Evolutionary conservation across 129 eudicot species (phyloP), one percentile per base, ranked within the genome.

Genomic region (Pulicaria dysenterica): DNA sequence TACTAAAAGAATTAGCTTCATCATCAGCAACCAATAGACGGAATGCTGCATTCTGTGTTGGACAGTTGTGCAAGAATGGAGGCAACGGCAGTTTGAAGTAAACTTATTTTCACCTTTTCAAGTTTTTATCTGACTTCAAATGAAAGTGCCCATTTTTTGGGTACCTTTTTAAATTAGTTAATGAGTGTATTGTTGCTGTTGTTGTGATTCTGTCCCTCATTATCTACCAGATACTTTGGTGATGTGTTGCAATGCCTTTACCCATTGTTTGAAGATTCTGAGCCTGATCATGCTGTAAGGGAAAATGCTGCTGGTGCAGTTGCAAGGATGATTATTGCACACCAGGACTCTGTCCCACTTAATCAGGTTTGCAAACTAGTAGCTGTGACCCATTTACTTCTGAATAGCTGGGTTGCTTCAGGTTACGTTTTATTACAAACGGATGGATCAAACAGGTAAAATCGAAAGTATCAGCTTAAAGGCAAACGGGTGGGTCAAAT

Each of bases 271-370:
- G 97, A 89, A 60, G 98, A 87, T 68, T 82, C 97, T 73, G 98
- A 94, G 76, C 88, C 87, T 36, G 98, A 90, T 62, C 68, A 82
- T 86, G 93, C 97, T 8, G 97, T 86, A 53, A 90, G 83, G 73
- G 97, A 94, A 73, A 94, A 94, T 83, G 98, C 98, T 58, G 97
- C 96, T 58, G 89, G 98, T 80, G 98, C 98, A 58, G 89, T 94
- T 75, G 95, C 98, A 59, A 85, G 81, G 82, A 94, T 94, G 96
- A 94, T 94, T 17, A 88, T 85, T 86, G 83, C 88, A 19, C 89
- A 90, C 78, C 91, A 89, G n/a, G 83, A 88, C 57, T 75, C 81
- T 42, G 79, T 88, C 62, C 93, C 95, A 5, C 71, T 94, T 72
- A 79, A 88, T 82, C 91, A 90, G 91, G 98, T 93, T 75, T 19